Conservation (phyloP, 2,329 filamentous ascomycete genomes). For the Fusarium nisikadoi region DNA sequence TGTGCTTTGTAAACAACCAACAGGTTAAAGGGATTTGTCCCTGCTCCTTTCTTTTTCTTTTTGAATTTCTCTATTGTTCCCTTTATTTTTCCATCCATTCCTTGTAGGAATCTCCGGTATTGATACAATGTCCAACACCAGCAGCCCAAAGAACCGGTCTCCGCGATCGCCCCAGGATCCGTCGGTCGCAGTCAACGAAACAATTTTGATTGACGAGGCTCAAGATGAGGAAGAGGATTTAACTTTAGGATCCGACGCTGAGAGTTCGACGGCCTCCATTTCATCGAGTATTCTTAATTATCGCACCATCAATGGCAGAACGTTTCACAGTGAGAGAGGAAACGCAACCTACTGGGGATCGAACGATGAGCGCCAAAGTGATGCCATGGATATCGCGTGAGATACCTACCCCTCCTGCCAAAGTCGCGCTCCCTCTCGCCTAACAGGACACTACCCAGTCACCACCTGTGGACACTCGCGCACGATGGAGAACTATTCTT, state of each 20-base stretch:
- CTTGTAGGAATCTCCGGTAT: fast-evolving
- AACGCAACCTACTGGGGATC: not conserved
- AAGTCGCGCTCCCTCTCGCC: fast-evolving
- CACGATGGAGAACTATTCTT: not conserved
- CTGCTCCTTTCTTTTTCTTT: not conserved
- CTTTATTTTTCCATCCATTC: too few relatives aligned
- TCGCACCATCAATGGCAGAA: not conserved
- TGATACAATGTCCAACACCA: not conserved
- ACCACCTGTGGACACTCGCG: not conserved
- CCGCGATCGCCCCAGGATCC: not conserved
- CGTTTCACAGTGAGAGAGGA: not conserved
- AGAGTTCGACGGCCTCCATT: not conserved
- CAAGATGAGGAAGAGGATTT: not conserved
- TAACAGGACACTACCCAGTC: not conserved
- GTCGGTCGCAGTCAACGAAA: not conserved
- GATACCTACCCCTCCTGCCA: not conserved
- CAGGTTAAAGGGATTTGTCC: fast-evolving
- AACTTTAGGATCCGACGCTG: not conserved
- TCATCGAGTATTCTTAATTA: not conserved
- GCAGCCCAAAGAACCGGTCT: not conserved
- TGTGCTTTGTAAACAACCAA: not conserved
- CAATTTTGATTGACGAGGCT: not conserved
- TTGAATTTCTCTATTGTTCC: fast-evolving
- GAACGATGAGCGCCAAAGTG: not conserved
- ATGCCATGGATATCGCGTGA: not conserved